Evolutionary conservation across 371 early-diverging fungal species (phyloP).

Genomic region (Mortierella sp.): DNA sequence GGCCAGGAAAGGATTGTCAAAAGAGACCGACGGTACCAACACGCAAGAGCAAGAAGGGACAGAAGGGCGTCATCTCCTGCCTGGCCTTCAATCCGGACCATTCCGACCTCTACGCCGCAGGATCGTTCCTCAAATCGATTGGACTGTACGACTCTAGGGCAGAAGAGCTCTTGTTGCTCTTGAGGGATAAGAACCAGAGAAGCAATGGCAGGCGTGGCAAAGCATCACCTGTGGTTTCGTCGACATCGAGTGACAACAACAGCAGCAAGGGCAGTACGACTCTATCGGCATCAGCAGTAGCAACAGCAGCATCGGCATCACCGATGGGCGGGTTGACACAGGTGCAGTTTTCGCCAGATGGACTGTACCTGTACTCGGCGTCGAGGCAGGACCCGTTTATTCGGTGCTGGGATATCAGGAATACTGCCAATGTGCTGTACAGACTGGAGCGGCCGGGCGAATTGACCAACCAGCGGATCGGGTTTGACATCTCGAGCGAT

Average conservation of each 20-base stretch:
- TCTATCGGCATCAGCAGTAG: neutral
- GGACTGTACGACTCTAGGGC: constrained; percentile 75
- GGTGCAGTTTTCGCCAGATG: constrained; percentile 76
- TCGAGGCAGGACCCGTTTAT: constrained; percentile 69
- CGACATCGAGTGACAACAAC: constrained; percentile 18
- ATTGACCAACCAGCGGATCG: constrained; percentile 76
- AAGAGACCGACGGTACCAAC: constrained; percentile 70
- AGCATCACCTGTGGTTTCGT: neutral
- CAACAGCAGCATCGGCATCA: neutral
- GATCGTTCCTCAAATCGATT: constrained; percentile 73
- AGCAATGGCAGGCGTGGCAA: neutral
- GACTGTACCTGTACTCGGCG: constrained; percentile 69
- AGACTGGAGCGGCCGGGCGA: constrained; percentile 65
- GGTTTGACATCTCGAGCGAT: constrained; percentile 72
- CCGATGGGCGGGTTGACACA: constrained; percentile 59
- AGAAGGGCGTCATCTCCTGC: constrained; percentile 79
- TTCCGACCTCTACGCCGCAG: constrained; percentile 77
- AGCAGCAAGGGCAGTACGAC: neutral
- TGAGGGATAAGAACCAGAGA: constrained; percentile 62
- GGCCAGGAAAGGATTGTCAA: constrained; percentile 64
- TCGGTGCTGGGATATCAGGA: constrained; percentile 80
- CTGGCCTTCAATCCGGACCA: constrained; percentile 75
- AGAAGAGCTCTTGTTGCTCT: constrained; percentile 64
- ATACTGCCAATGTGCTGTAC: constrained; percentile 69
- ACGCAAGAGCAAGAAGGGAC: constrained; percentile 72